These are phyloP conservation scores for Xylaria sp. DNA, from an alignment of 2,329 filamentous ascomycete species.

Conservation along the genomic window DNA sequence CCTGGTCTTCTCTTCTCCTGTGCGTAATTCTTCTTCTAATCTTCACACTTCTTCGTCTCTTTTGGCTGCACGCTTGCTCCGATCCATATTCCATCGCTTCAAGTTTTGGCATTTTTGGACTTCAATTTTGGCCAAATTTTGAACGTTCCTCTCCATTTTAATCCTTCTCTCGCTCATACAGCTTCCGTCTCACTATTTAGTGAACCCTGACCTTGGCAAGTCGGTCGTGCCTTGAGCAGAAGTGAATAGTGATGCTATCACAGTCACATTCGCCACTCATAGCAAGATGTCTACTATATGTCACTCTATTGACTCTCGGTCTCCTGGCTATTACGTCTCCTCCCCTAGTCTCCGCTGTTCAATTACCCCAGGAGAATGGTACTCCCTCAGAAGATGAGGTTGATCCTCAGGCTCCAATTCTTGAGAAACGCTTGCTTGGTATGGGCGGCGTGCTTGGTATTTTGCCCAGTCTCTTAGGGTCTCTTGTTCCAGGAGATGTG, in stretches of 20 bases:
- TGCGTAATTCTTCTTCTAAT: neutral
- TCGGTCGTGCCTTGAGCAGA: neutral
- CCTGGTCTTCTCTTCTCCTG: neutral
- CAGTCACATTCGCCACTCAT: constrained; percentile 16
- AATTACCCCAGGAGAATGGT: constrained; percentile 9
- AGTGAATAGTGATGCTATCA: constrained; percentile 18
- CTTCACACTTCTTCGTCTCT: constrained; percentile 14
- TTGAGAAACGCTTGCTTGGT: constrained; percentile 18
- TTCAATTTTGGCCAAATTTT: constrained; percentile 29
- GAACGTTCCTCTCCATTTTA: constrained; percentile 19
- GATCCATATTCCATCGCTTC: constrained; percentile 17
- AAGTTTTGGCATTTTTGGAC: constrained; percentile 31
- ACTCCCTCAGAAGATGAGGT: constrained; percentile 7
- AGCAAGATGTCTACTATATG: constrained; percentile 19
- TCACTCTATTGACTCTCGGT: constrained; percentile 17
- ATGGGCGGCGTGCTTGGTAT: constrained; percentile 14
- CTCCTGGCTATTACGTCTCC: constrained; percentile 17
- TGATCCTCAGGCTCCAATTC: neutral
- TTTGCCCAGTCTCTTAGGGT: constrained; percentile 15
- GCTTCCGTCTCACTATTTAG: constrained; percentile 2
- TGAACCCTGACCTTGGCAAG: neutral
- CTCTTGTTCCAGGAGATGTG: constrained; percentile 15
- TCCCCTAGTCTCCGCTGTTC: constrained; percentile 4
- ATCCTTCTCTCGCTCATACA: constrained; percentile 4
- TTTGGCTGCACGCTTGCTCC: constrained; percentile 17